Percentiles rank a stretch among this genome's conserved stretches.
These are phyloP conservation scores for Candida andamanensis DNA, from an alignment of 805 yeast genomes.

Conservation along the genomic window DNA sequence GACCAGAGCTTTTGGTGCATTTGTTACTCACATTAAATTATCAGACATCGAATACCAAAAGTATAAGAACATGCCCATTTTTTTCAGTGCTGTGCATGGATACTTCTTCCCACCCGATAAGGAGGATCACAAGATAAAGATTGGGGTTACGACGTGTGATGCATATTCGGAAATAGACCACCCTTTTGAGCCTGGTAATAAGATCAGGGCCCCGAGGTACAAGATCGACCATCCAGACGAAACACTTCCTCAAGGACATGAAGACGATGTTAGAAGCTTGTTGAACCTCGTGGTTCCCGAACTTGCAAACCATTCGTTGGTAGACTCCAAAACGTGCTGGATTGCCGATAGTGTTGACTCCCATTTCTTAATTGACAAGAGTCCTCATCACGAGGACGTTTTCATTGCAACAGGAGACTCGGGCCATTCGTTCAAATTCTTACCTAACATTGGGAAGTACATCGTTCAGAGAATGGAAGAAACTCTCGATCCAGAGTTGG, in stretches of 20 bases:
- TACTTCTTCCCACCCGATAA: constrained; percentile 46
- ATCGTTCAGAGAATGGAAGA: constrained; percentile 28
- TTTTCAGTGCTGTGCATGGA: constrained; percentile 40
- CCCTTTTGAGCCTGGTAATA: constrained; percentile 12
- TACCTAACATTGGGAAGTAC: constrained; percentile 44
- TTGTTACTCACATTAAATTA: constrained; percentile 33
- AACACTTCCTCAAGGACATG: constrained; percentile 11
- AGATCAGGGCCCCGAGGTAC: constrained; percentile 11
- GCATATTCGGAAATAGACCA: constrained; percentile 11
- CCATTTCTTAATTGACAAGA: constrained; percentile 35
- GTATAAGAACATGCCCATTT: constrained; percentile 36
- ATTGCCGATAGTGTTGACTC: constrained; percentile 34
- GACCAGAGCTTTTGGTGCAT: constrained; percentile 32
- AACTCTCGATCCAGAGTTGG: constrained; percentile 17
- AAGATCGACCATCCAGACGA: constrained; percentile 9
- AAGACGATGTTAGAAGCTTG: constrained; percentile 8
- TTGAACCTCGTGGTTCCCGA: constrained; percentile 13
- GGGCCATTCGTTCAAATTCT: constrained; percentile 43
- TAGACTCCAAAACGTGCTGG: constrained; percentile 13
- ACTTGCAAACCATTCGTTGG: constrained; percentile 9
- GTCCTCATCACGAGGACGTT: constrained; percentile 27
- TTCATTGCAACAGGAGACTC: constrained; percentile 46
- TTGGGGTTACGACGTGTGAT: constrained; percentile 17
- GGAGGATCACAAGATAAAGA: constrained; percentile 24
- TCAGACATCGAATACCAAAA: constrained; percentile 28